These are phyloP conservation scores for Ustilago crameri DNA, from an alignment of 1,284 basidiomycete species.

Conservation along the genomic window DNA sequence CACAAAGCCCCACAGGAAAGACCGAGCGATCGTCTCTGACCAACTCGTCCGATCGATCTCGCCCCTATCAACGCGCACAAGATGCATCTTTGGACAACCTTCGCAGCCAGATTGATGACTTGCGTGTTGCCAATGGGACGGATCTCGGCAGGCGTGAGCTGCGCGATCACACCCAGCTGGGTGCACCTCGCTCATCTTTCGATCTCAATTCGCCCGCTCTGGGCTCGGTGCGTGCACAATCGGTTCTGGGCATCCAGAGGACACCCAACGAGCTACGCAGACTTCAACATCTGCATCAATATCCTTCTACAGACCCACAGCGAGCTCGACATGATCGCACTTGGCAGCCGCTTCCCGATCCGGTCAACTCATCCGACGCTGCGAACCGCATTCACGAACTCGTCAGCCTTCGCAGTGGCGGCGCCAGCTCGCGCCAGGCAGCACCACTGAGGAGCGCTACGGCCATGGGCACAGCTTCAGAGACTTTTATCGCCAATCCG, in stretches of 20 bases:
- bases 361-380: conserved; percentile 26
- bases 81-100: conserved; percentile 19
- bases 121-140: conserved; percentile 14
- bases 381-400: conserved; percentile 40
- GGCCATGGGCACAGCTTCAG: conserved; percentile 22
- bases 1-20: conserved; percentile 20
- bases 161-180: conserved; percentile 15
- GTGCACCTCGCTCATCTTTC: conserved; percentile 19
- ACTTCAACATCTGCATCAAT: conserved; percentile 15
- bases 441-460: conserved; percentile 30
- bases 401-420: conserved; percentile 17
- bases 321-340: conserved; percentile 25
- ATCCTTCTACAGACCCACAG: conserved; percentile 42
- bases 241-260: conserved; percentile 31
- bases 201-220: conserved; percentile 24
- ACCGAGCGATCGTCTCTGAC: conserved; percentile 24
- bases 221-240: conserved; percentile 31
- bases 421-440: conserved; percentile 2
- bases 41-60: conserved; percentile 29
- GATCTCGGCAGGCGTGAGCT: conserved; percentile 18
- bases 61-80: conserved; percentile 10
- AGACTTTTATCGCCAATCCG: conserved; percentile 3
- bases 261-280: conserved; percentile 23
- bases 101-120: conserved; percentile 29
- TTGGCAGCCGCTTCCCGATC: conserved; percentile 15